Evolutionary conservation across 2,329 filamentous ascomycete species (phyloP), one percentile per base, ranked within the genome.

Genomic region (Penicillium sp.): DNA sequence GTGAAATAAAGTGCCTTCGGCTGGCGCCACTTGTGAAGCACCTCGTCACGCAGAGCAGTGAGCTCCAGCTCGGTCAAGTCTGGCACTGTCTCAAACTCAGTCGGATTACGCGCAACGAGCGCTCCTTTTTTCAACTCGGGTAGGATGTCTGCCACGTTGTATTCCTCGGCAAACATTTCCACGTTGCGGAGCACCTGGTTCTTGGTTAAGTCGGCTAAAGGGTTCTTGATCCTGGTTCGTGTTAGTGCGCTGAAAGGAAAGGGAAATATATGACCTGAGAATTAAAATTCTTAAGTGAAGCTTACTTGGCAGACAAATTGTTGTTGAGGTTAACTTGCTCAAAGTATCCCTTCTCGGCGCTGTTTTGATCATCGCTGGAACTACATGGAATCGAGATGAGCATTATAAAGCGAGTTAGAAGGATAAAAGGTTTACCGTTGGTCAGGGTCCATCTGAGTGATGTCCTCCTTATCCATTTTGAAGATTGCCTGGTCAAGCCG

Each of bases 1-100:
- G 78, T 80, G 54, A 78, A 75, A 63, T 82, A 82, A 8, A 83
- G 70, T 14, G 74, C 58, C 43, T 57, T 61, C 3, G 81, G 79
- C 58, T 82, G 80, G 11, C 73, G 73, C 80, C 80, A 82, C 56
- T 78, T 77, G 61, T 81, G 77, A 17, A 71, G 64, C 28, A 75
- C 68, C 61, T 82, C 80, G 25, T 76, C 67, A n/a, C 71, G 70
- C 31, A 82, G 73, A 5, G 71, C 73, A 7, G 71, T 66, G 25
- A 70, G 61, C 57, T 82, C 80, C 0, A 66, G 59, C 3, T 76
- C 72, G 2, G 73, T 73, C 22, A 83, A 67, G 0, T 70, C 76
- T 8, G 74, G 69, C 14, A 82, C 67, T 9, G 62, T 65, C 50
- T 79, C 77, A 53, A 77, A 81, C 2, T 73, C 72, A 1, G 69